Evolutionary conservation across 805 yeast genomes (phyloP), one percentile per base, ranked within the genome.

Genomic region (Yamadazyma takamatsuzukensis): DNA sequence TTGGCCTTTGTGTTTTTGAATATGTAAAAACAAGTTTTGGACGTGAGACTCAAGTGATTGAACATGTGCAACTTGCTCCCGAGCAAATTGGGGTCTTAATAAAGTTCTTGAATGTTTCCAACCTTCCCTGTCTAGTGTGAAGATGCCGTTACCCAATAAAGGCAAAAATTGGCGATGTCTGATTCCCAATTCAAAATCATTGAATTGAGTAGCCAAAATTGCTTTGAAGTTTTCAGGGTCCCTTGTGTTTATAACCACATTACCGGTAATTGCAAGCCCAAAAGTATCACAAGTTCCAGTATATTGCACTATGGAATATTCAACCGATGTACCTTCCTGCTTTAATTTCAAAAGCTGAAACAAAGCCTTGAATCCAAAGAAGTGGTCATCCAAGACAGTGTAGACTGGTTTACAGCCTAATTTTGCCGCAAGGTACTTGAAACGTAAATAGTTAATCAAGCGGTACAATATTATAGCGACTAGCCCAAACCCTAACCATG

Each of bases 181-280:
- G 1, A 47, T 33, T 11, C 64, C 64, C 4, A 59, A 39, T 17
- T 43, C 50, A 40, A 59, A 61, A 34, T 59, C 63, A 32, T 51
- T 48, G 40, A 61, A 59, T 38, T 61, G 64, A 13, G 64, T 59
- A n/a, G 59, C 61, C 30, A 59, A 51, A 7, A 61, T 22, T 2
- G 65, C 64, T 38, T 61, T 60, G 27, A 58, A 47, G 31, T 55
- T 60, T 32, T 59, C 66, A 3, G 63, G 61, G 27, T 57, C 63
- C 29, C 41, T 44, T 11, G 64, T 57, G 15, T 48, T 22, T n/a
- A 53, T 27, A 28, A 53, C 43, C 6, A 36, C 36, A 18, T 41
- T 37, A 11, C 56, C 56, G 6, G 45, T 34, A 7, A 53, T 25
- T n/a, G n/a, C n/a, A 11, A 53, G 49, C 4, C 26, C 32, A 13